A percentile compares a stretch with the other conserved stretches of the same genome.
phyloP scores from a whole-genome alignment of 306 rosid species.

The Phaseolus lunatus region DNA sequence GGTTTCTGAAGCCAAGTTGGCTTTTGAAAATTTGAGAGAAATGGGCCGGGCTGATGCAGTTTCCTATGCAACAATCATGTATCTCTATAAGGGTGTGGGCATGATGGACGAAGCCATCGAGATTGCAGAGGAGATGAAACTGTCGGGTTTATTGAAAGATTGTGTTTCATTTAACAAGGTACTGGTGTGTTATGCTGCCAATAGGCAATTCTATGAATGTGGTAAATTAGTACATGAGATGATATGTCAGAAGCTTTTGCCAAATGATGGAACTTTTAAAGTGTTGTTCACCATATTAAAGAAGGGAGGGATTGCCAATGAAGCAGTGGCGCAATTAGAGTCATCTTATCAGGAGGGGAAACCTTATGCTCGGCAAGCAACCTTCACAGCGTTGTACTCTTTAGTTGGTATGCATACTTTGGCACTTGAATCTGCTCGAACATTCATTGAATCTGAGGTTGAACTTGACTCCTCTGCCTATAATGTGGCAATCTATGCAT shows the following conservation, averaged over 20 bases:
- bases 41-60: slow-evolving; percentile 65
- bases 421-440: slow-evolving; percentile 69
- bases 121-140: slow-evolving; percentile 88
- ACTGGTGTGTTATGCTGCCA: slow-evolving; percentile 68
- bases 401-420: slow-evolving; percentile 75
- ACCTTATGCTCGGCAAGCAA: slow-evolving; percentile 75
- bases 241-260: slow-evolving; percentile 75
- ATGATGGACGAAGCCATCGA: slow-evolving; percentile 77
- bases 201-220: slow-evolving; percentile 71
- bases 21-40: slow-evolving; percentile 69
- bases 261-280: slow-evolving; percentile 68
- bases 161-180: slow-evolving; percentile 77
- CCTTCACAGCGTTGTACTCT: slow-evolving; percentile 69
- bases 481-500: slow-evolving; percentile 78
- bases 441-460: slow-evolving; percentile 59
- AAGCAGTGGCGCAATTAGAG: slow-evolving; percentile 82
- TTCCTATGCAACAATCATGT: slow-evolving; percentile 78
- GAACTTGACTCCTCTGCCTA: slow-evolving; percentile 67
- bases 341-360: slow-evolving; percentile 72
- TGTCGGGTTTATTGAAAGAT: slow-evolving; percentile 72
- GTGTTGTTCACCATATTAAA: slow-evolving; percentile 71
- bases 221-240: slow-evolving; percentile 81
- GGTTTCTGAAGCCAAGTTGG: slow-evolving; percentile 75
- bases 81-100: slow-evolving; percentile 75
- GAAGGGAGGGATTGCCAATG: slow-evolving; percentile 73